Evolutionary conservation across 164 flowering plant species (phyloP).

Genomic region (Stephania cephalantha): DNA sequence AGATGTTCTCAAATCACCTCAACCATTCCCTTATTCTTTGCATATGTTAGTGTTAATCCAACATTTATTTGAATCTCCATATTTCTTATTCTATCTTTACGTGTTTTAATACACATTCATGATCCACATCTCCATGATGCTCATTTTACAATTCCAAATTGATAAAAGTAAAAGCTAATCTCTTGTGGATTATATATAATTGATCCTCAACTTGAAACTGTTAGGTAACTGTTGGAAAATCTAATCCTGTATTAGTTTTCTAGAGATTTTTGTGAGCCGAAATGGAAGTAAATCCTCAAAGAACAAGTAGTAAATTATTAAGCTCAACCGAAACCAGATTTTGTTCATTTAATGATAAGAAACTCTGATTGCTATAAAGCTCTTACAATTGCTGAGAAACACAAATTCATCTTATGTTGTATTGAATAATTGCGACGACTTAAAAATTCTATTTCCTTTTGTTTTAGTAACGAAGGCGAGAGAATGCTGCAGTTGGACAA

Average conservation of each 20-base stretch:
- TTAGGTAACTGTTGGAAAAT: background rate
- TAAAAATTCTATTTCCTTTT: background rate
- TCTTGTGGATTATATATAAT: background rate
- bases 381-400: background rate
- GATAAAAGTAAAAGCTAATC: no score
- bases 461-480: slow-evolving; percentile 5
- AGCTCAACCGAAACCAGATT: no score
- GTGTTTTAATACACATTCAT: no score
- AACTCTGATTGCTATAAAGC: background rate
- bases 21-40: no score
- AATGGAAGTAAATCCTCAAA: background rate
- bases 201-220: background rate
- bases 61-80: no score
- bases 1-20: no score
- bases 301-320: background rate
- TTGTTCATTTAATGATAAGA: no score
- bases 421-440: background rate
- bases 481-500: slow-evolving; percentile 21
- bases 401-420: background rate
- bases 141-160: no score
- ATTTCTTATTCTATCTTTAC: no score
- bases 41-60: no score
- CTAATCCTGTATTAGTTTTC: background rate
- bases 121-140: no score
- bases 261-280: background rate